Base-by-base conservation (phyloP, 768 basidiomycete genomes). In the Boletus rubescentipes region DNA sequence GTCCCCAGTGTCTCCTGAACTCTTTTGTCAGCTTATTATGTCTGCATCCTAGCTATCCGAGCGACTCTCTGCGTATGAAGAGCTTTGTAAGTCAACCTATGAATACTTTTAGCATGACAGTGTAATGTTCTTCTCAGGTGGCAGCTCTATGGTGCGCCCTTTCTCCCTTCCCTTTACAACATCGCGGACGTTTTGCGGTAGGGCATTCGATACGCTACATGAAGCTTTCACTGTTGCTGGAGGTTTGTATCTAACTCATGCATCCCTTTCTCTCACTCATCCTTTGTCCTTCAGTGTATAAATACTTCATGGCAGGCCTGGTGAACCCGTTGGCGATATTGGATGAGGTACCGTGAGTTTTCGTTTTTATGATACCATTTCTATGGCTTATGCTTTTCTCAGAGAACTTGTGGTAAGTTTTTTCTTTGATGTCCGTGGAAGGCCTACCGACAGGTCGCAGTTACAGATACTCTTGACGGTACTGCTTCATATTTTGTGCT, bases 381-480 rank as follows among this genome's bases (percentile, higher is more conserved):
- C 11, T 21, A 8, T 8, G 2, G 5, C 20, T 26, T 10, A 1
- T 35, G n/a, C 4, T 10, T 8, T 32, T 45, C 15, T 15, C n/a
- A 61, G 61, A 0, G 61, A 63, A 2, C n/a, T 60, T 5, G 1
- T 39, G 0, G 61, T 61, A 46, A 55, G 61, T 42, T 20, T 9
- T 14, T 29, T 49, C 15, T 2, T 5, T 30, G 20, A 42, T 1
- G 2, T 21, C 5, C 4, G 15, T 35, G 30, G 14, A 37, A 26
- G 4, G 9, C 32, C 9, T 14, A 39, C 30, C 12, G 3, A 63
- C n/a, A 6, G 7, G 16, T 26, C 2, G 10, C 34, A 63, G 61
- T 1, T 63, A 3, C 61, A 58, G 44, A 1, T 36, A 2, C 15
- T 60, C 16, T 40, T 32, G 0, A 46, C 9, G 35, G 57, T 63